Evolutionary conservation across 257 asterid species (phyloP).

Genomic region (Eustoma russellianum): DNA sequence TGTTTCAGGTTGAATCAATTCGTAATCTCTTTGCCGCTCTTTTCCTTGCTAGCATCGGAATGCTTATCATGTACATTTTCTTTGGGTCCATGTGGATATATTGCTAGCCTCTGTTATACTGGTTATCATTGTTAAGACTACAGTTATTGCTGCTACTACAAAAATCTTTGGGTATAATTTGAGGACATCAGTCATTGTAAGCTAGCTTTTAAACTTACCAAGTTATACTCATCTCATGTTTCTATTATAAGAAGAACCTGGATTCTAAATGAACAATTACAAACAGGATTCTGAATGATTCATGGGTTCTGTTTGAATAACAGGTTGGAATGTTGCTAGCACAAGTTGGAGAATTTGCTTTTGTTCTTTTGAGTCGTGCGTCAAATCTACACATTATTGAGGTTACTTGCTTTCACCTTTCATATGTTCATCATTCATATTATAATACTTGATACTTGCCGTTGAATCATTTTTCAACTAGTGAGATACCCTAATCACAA

Average conservation of each 20-base stretch:
- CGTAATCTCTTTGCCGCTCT: slow-evolving; percentile 97
- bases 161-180: slow-evolving; percentile 72
- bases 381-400: slow-evolving; percentile 73
- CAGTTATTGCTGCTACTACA: slow-evolving; percentile 56
- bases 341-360: slow-evolving; percentile 96
- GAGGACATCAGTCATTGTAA: slow-evolving; percentile 64
- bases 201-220: slow-evolving; percentile 19
- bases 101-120: slow-evolving; percentile 87
- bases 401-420: slow-evolving; percentile 35
- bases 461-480: too few relatives aligned
- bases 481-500: too few relatives aligned
- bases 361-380: slow-evolving; percentile 91
- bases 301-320: slow-evolving; percentile 7
- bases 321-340: slow-evolving; percentile 91
- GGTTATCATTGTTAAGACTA: slow-evolving; percentile 73
- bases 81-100: slow-evolving; percentile 94
- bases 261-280: too few relatives aligned
- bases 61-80: slow-evolving; percentile 93
- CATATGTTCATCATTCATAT: background rate
- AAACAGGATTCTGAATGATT: background rate
- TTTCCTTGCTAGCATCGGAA: slow-evolving; percentile 91
- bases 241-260: too few relatives aligned
- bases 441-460: background rate
- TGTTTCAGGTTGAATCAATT: slow-evolving; percentile 86
- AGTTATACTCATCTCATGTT: too few relatives aligned